Percentiles rank a stretch among this genome's conserved stretches.
These are phyloP conservation scores for Paecilomyces formosus DNA, from an alignment of 2,329 filamentous ascomycete species.

Conservation along the genomic window DNA sequence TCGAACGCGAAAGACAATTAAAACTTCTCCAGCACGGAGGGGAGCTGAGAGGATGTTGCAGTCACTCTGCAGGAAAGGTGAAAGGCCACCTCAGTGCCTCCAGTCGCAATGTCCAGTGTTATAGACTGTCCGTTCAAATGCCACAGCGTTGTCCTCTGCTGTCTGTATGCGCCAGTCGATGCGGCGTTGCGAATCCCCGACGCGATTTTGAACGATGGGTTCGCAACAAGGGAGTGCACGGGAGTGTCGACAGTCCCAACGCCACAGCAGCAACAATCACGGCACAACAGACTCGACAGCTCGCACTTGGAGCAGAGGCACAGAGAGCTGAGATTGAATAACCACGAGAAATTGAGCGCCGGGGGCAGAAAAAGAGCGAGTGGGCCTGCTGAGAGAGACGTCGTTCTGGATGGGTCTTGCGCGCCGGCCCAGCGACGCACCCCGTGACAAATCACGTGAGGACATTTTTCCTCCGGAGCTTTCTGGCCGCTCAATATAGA, in stretches of 20 bases:
- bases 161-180: background rate
- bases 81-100: background rate
- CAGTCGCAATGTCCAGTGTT: background rate
- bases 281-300: background rate
- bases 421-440: slow-evolving; percentile 24
- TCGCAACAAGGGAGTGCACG: slow-evolving; percentile 9
- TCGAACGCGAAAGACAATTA: slow-evolving; percentile 11
- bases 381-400: slow-evolving; percentile 12
- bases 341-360: slow-evolving; percentile 1
- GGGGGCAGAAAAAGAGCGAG: background rate
- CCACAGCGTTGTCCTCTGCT: background rate
- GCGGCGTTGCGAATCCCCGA: slow-evolving; percentile 3
- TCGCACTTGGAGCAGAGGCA: background rate
- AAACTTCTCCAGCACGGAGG: slow-evolving; percentile 7
- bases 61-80: background rate
- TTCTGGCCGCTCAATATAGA: background rate
- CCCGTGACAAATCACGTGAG: slow-evolving; percentile 28
- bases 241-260: slow-evolving; percentile 5
- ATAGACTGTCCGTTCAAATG: background rate
- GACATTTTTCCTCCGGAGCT: slow-evolving; percentile 17
- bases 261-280: slow-evolving; percentile 6
- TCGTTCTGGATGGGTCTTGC: slow-evolving; percentile 13
- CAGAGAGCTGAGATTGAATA: background rate
- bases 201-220: slow-evolving; percentile 2
- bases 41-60: background rate